phyloP scores from a whole-genome alignment of 495 filamentous ascomycete species.

The Massariosphaeria phaeospora region DNA sequence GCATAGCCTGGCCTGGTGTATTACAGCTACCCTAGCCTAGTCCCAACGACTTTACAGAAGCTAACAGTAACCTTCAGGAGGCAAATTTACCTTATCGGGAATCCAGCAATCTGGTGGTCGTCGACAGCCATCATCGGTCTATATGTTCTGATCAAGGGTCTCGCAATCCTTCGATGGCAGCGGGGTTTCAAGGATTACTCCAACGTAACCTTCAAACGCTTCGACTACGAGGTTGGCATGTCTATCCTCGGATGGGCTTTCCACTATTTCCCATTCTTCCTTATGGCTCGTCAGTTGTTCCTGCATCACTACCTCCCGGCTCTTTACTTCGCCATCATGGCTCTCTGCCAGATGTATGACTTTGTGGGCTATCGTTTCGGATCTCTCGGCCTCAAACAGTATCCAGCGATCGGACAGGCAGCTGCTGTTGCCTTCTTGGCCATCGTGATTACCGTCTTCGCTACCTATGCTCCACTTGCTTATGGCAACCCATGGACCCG shows the following conservation, averaged over 20 bases:
- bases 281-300: constrained; percentile 98
- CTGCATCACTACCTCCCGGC: constrained; percentile 96
- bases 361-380: constrained; percentile 67
- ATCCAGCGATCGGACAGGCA: constrained; percentile 66
- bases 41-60: no score
- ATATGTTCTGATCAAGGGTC: constrained; percentile 77
- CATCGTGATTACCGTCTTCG: constrained; percentile 69
- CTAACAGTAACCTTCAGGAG: no score
- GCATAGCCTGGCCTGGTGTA: no score
- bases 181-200: constrained; percentile 82
- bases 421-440: constrained; percentile 66
- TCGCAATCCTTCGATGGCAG: constrained; percentile 91
- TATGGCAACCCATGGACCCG: constrained; percentile 96
- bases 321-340: constrained; percentile 88
- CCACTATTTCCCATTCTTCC: constrained; percentile 96
- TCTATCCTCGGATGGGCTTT: constrained; percentile 89
- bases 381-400: constrained; percentile 62
- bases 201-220: constrained; percentile 77
- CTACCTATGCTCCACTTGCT: constrained; percentile 76
- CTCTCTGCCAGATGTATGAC: constrained; percentile 83
- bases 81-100: constrained; percentile 94
- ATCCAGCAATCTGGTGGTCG: constrained; percentile 92
- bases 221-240: constrained; percentile 93
- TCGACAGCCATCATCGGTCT: constrained; percentile 74
- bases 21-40: no score